Conservation (phyloP, 371 early-diverging fungal species). For the Smittium mucronatum region DNA sequence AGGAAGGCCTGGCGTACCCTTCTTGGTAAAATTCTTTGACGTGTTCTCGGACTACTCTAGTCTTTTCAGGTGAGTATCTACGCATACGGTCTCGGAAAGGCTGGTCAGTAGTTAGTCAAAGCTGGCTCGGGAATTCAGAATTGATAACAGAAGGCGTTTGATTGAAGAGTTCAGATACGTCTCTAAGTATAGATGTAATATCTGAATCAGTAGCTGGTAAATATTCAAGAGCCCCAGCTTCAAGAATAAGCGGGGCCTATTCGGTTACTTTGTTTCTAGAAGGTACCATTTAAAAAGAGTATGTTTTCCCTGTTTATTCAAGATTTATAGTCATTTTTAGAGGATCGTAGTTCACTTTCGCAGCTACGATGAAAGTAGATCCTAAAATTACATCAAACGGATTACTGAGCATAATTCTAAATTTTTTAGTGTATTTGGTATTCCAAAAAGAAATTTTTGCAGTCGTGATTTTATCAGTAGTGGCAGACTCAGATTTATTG, state of each 20-base stretch:
- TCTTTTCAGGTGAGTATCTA: background rate
- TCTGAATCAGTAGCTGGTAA: background rate
- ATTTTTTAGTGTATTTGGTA: background rate
- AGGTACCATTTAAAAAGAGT: background rate
- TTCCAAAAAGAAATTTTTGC: background rate
- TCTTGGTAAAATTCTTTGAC: background rate
- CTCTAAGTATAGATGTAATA: background rate
- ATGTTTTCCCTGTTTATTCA: background rate
- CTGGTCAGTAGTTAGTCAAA: background rate
- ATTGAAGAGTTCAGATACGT: background rate
- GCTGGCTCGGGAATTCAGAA: background rate
- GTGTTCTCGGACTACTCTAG: background rate
- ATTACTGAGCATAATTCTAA: background rate
- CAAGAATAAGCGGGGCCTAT: background rate
- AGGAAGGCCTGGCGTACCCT: background rate
- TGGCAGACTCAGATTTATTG: background rate
- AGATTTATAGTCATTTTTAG: background rate
- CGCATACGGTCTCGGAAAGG: background rate
- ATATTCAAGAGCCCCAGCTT: background rate
- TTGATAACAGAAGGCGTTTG: background rate
- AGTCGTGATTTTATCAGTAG: background rate
- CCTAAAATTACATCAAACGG: conserved; percentile 1
- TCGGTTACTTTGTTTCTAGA: background rate
- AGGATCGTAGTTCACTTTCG: background rate
- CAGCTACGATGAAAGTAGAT: background rate